Conservation (phyloP, 2,329 filamentous ascomycete species). For the Lecanicillium sp. region DNA sequence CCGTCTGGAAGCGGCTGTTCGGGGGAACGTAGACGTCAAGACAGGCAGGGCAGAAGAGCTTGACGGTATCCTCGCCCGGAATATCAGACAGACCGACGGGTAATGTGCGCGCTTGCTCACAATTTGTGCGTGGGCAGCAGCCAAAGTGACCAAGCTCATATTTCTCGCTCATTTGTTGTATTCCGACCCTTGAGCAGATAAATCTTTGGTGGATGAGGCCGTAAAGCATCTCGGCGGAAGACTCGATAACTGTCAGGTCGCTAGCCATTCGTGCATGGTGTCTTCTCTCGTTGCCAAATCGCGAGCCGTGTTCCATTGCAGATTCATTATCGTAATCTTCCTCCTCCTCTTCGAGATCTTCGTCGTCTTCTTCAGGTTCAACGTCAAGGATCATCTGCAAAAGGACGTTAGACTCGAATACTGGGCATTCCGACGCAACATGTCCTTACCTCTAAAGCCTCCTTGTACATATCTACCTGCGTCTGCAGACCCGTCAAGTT, state of each 20-base stretch:
- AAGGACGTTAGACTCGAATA: constrained; percentile 20
- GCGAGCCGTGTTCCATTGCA: constrained; percentile 44
- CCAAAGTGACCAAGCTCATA: constrained; percentile 97
- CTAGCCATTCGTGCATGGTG: constrained; percentile 81
- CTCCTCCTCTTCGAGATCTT: constrained; percentile 75
- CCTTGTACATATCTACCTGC: constrained; percentile 98
- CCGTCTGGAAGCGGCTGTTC: constrained; percentile 94
- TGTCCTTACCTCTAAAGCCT: constrained; percentile 70
- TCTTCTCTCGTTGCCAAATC: constrained; percentile 58
- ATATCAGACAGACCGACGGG: constrained; percentile 93
- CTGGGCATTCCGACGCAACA: too few relatives aligned
- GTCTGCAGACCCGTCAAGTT: constrained; percentile 93
- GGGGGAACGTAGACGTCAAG: constrained; percentile 96
- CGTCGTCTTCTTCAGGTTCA: constrained; percentile 90
- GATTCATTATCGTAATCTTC: constrained; percentile 69
- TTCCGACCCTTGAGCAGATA: constrained; percentile 91
- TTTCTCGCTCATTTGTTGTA: constrained; percentile 99
- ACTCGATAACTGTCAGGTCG: constrained; percentile 92
- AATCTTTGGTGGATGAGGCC: constrained; percentile 97
- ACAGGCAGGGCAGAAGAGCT: constrained; percentile 95
- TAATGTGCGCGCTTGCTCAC: constrained; percentile 81
- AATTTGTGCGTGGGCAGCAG: constrained; percentile 88
- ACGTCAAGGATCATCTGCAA: constrained; percentile 91
- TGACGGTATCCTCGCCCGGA: constrained; percentile 94
- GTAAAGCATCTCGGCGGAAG: constrained; percentile 95